Conservation (phyloP, 257 asterid genomes). For the Lantana camara region DNA sequence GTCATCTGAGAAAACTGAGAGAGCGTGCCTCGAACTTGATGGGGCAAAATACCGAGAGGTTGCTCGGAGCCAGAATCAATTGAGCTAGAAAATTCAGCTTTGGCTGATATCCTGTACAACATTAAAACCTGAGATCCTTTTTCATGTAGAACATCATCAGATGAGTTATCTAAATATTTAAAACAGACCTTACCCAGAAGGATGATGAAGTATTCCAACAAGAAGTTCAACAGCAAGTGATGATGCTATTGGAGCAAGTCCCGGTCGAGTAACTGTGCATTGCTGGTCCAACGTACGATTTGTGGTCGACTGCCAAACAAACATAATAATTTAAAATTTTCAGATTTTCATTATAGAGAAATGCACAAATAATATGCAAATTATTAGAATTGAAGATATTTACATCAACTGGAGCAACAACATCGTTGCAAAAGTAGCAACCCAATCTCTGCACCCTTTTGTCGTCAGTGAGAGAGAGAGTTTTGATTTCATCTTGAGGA, state of each 20-base stretch:
- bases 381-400: conserved; percentile 25
- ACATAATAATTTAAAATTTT: neutral
- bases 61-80: conserved; percentile 50
- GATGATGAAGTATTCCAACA: conserved; percentile 90
- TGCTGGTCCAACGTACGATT: conserved; percentile 98
- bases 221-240: conserved; percentile 93
- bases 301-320: conserved; percentile 72
- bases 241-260: conserved; percentile 98
- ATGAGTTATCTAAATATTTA: too few species aligned
- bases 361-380: neutral
- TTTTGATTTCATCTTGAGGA: conserved; percentile 39
- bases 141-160: too few species aligned
- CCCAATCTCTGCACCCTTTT: conserved; percentile 62
- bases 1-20: conserved; percentile 93
- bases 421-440: conserved; percentile 95
- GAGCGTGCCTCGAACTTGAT: conserved; percentile 88
- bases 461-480: conserved; percentile 38
- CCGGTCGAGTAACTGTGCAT: conserved; percentile 98
- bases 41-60: conserved; percentile 94
- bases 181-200: conserved; percentile 79
- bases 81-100: conserved; percentile 77
- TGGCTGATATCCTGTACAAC: conserved; percentile 62
- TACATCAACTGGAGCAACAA: conserved; percentile 97
- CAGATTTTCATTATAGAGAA: conserved; percentile 4
- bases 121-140: too few species aligned